phyloP scores from a whole-genome alignment of 2,329 filamentous ascomycete species.

The Alternaria triticina region DNA sequence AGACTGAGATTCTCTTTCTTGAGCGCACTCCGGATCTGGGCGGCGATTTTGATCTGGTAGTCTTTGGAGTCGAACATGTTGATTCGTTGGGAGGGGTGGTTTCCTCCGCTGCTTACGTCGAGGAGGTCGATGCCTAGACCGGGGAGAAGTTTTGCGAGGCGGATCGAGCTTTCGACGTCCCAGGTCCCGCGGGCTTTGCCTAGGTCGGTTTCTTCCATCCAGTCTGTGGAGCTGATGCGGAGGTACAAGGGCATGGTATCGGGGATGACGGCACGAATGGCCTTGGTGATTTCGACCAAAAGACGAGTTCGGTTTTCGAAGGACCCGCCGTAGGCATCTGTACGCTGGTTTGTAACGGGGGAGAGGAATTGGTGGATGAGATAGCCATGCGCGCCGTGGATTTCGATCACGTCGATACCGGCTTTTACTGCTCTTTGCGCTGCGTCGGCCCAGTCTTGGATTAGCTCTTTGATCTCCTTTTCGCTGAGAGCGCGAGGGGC shows the following conservation, averaged over 20 bases:
- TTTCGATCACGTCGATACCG: constrained; percentile 51
- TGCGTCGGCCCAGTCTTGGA: constrained; percentile 50
- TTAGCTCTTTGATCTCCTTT: constrained; percentile 47
- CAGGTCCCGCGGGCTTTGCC: constrained; percentile 45
- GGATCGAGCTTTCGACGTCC: constrained; percentile 49
- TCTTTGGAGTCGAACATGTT: constrained; percentile 50
- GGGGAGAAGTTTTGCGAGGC: constrained; percentile 51
- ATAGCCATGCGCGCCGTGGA: constrained; percentile 53
- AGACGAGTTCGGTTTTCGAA: constrained; percentile 50
- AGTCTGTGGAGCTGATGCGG: constrained; percentile 47
- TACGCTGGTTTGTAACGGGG: constrained; percentile 50
- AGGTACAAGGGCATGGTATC: constrained; percentile 44
- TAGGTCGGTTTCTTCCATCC: constrained; percentile 43
- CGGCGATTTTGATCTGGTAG: constrained; percentile 59
- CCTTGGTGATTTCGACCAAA: constrained; percentile 51
- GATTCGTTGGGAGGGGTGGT: constrained; percentile 52
- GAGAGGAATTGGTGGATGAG: constrained; percentile 52
- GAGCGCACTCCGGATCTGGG: constrained; percentile 52
- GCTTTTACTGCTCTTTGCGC: constrained; percentile 46
- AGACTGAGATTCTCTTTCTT: constrained; percentile 47
- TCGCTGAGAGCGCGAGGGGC: constrained; percentile 47
- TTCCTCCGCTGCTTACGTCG: constrained; percentile 55
- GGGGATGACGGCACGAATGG: constrained; percentile 42
- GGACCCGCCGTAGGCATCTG: constrained; percentile 52
- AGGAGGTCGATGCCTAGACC: constrained; percentile 53